Evolutionary conservation across 1,284 basidiomycete genomes (phyloP).

Genomic region (Tremellales sp.): DNA sequence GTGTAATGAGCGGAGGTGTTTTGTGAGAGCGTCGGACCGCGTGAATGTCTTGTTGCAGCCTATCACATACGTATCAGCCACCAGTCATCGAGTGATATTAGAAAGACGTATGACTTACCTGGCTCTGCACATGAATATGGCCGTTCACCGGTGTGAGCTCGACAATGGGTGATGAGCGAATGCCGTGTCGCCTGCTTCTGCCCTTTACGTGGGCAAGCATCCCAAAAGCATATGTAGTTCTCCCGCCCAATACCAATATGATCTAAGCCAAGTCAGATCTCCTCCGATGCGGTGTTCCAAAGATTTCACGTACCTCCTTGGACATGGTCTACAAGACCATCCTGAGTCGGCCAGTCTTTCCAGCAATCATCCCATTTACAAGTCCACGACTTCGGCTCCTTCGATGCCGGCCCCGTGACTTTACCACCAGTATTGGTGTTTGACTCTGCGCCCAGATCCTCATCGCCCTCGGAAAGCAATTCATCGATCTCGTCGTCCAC

Average conservation of each 20-base stretch:
- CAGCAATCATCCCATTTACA: constrained; percentile 31
- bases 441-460: not conserved
- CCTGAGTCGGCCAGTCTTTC: constrained; percentile 11
- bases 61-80: constrained; percentile 28
- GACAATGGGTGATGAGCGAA: constrained; percentile 61
- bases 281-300: not conserved
- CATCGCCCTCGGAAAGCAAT: constrained; percentile 17
- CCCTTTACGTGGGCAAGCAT: constrained; percentile 28
- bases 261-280: constrained; percentile 15
- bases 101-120: constrained; percentile 19
- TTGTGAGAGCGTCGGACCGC: constrained; percentile 85
- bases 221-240: constrained; percentile 33
- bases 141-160: constrained; percentile 95
- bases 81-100: not conserved
- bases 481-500: constrained; percentile 33
- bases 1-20: constrained; percentile 30
- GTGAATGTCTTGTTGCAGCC: constrained; percentile 95
- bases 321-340: constrained; percentile 30
- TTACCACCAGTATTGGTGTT: not conserved
- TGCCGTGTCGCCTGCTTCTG: constrained; percentile 36
- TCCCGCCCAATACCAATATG: constrained; percentile 27
- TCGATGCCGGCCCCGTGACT: too few species aligned
- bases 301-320: constrained; percentile 17
- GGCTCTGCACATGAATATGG: constrained; percentile 80
- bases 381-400: not conserved